A percentile compares a stretch with the other conserved stretches of the same genome.
phyloP scores from a whole-genome alignment of 2,329 filamentous ascomycete species.

The Fusarium fujikuroi region DNA sequence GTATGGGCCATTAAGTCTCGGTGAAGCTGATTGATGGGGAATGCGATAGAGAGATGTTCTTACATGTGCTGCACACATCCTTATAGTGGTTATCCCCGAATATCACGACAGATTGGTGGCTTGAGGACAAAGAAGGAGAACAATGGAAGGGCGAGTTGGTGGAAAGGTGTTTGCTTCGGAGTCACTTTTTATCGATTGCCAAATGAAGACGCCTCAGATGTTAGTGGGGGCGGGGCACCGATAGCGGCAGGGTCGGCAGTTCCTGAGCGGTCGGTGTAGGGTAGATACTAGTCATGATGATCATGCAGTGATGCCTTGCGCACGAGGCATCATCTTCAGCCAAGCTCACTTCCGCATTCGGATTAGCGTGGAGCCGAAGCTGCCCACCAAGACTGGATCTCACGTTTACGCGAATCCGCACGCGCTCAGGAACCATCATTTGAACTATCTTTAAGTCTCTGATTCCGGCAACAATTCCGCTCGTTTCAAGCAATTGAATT shows the following conservation, averaged over 20 bases:
- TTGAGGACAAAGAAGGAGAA: slow-evolving; percentile 21
- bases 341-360: slow-evolving; percentile 23
- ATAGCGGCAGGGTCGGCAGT: slow-evolving; percentile 27
- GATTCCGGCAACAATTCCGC: neutral
- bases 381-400: neutral
- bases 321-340: slow-evolving; percentile 2
- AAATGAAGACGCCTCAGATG: slow-evolving; percentile 19
- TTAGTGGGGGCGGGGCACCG: slow-evolving; percentile 44
- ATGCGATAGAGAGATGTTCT: neutral
- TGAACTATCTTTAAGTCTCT: neutral
- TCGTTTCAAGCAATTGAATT: neutral
- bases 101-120: neutral
- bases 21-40: neutral
- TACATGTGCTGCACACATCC: slow-evolving; percentile 43
- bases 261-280: slow-evolving; percentile 9
- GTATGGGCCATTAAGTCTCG: slow-evolving; percentile 8
- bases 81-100: slow-evolving; percentile 2
- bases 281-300: neutral
- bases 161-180: slow-evolving; percentile 24
- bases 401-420: neutral
- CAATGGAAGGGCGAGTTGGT: slow-evolving; percentile 17
- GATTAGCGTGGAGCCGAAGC: slow-evolving; percentile 3
- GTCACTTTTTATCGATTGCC: slow-evolving; percentile 29
- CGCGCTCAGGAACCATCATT: slow-evolving; percentile 5
- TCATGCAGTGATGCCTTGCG: slow-evolving; percentile 23